A percentile compares a stretch with the other conserved stretches of the same genome.
phyloP scores from a whole-genome alignment of 108 stramenopile genomes.

The Nannochloropsis oceanica region DNA sequence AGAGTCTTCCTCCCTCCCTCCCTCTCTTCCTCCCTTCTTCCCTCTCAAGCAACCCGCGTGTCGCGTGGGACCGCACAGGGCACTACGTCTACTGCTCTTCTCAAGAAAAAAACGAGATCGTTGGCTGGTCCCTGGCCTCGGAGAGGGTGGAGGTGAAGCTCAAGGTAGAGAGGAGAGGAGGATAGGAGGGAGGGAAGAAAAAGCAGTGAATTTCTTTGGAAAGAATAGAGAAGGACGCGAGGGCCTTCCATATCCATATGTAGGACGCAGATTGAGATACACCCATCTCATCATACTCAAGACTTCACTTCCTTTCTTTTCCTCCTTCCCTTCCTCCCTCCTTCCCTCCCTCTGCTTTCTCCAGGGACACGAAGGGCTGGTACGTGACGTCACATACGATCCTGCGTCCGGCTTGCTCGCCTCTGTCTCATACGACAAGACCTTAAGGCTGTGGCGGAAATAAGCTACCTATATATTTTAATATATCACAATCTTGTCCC shows the following conservation, averaged over 20 bases:
- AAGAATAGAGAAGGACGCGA: too few relatives aligned
- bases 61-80: background rate
- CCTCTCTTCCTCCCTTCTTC: background rate
- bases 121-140: background rate
- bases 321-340: background rate
- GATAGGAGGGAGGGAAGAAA: too few relatives aligned
- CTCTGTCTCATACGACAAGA: background rate
- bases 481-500: too few relatives aligned
- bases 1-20: background rate
- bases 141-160: background rate
- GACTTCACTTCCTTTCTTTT: background rate
- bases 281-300: too few relatives aligned
- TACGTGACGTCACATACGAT: background rate
- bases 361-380: background rate
- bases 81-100: background rate
- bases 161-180: background rate
- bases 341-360: background rate
- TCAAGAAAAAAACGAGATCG: background rate
- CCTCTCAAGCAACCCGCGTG: background rate
- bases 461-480: background rate
- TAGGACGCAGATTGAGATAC: too few relatives aligned
- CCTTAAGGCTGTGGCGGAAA: background rate
- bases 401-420: background rate
- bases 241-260: too few relatives aligned
- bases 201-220: too few relatives aligned